Conservation (phyloP, 345 rosid species). For the Toxicodendron radicans region DNA sequence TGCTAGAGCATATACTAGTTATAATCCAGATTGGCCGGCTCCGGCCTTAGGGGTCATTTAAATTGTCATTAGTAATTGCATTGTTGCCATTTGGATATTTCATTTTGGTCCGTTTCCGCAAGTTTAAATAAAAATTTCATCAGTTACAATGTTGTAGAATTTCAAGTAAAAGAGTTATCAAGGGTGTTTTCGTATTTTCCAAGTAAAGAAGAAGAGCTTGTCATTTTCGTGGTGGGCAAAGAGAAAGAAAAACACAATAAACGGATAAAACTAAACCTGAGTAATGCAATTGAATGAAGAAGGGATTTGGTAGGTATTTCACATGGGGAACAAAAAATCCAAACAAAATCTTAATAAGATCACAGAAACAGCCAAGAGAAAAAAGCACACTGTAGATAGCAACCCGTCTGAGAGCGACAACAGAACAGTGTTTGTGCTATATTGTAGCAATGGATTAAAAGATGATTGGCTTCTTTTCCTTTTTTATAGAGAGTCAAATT, state of each 20-base stretch:
- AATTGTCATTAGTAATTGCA: neutral
- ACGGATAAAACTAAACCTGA: conserved; percentile 13
- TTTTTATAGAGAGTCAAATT: conserved; percentile 2
- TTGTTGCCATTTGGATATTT: neutral
- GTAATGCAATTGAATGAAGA: conserved; percentile 7
- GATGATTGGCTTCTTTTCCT: conserved; percentile 22
- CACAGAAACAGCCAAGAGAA: conserved; percentile 19
- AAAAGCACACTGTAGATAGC: conserved; percentile 30
- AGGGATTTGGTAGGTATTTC: conserved; percentile 17
- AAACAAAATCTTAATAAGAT: conserved; percentile 32
- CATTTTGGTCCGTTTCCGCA: no score
- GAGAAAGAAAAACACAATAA: conserved; percentile 31
- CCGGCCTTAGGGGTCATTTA: neutral
- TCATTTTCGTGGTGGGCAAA: conserved; percentile 30
- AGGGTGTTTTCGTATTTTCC: conserved; percentile 1
- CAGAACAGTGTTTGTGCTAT: conserved; percentile 18
- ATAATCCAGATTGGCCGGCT: conserved; percentile 23
- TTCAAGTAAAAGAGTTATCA: neutral
- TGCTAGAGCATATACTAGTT: conserved; percentile 33
- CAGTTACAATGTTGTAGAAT: no score
- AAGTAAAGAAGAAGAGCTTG: conserved; percentile 15
- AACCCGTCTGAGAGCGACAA: conserved; percentile 33
- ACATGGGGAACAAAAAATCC: conserved; percentile 27
- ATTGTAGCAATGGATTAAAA: conserved; percentile 23
- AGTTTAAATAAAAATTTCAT: no score